Conservation (phyloP, 2,329 filamentous ascomycete genomes). For the Ascocoryne sarcoides region DNA sequence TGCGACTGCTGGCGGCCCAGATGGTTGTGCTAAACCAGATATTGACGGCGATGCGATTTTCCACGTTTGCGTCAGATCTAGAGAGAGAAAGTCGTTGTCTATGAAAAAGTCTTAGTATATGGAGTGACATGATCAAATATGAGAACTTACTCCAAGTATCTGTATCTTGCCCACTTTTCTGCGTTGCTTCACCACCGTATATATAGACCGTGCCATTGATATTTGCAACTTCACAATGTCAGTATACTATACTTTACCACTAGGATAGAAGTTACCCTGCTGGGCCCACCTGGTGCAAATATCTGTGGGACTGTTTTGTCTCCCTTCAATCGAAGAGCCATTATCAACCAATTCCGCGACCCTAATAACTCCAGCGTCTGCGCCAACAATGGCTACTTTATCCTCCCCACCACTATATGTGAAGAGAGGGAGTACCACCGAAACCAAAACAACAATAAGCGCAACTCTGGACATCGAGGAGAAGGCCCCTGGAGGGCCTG, state of each 20-base stretch:
- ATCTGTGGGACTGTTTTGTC: conserved; percentile 41
- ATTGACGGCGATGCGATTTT: conserved; percentile 54
- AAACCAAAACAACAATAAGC: conserved; percentile 41
- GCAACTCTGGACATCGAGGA: conserved; percentile 37
- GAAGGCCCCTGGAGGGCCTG: conserved; percentile 35
- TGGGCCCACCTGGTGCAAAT: conserved; percentile 59
- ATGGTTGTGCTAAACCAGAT: conserved; percentile 52
- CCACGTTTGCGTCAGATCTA: conserved; percentile 70
- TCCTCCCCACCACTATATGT: conserved; percentile 32
- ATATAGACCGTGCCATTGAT: conserved; percentile 70
- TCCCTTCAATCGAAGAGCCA: conserved; percentile 28
- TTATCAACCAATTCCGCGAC: conserved; percentile 26
- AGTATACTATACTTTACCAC: neutral
- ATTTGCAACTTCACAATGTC: conserved; percentile 40
- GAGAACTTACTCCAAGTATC: conserved; percentile 60
- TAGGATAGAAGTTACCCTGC: conserved; percentile 38
- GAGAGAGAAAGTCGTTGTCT: conserved; percentile 63
- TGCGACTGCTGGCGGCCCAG: conserved; percentile 61
- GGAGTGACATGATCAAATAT: neutral
- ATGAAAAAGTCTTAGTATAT: conserved; percentile 2
- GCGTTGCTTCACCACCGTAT: conserved; percentile 62
- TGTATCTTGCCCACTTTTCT: conserved; percentile 44
- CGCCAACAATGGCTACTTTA: conserved; percentile 32
- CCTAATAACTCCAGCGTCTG: conserved; percentile 39
- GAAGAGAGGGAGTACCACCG: conserved; percentile 41